A percentile compares a stretch with the other conserved stretches of the same genome.
These are phyloP conservation scores for Penicillium waksmanii DNA, from an alignment of 495 filamentous ascomycete genomes.

Conservation along the genomic window DNA sequence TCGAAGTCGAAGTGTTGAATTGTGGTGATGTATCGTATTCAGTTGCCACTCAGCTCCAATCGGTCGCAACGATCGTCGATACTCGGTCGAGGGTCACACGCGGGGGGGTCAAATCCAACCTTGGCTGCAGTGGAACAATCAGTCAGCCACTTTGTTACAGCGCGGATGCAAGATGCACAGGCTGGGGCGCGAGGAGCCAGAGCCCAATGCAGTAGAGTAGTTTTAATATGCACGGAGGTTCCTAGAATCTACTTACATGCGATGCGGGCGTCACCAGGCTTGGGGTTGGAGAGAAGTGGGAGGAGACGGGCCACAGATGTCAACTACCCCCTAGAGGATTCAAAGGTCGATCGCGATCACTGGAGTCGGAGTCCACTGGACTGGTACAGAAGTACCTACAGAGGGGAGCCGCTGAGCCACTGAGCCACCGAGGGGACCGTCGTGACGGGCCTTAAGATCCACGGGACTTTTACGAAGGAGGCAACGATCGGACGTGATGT, in stretches of 20 bases:
- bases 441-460: constrained; percentile 8
- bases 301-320: constrained; percentile 22
- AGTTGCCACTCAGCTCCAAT: background rate
- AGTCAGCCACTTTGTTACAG: constrained; percentile 34
- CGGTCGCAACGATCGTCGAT: background rate
- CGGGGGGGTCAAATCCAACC: constrained; percentile 12
- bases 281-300: constrained; percentile 5
- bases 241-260: constrained; percentile 23
- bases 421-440: background rate
- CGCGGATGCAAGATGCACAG: constrained; percentile 25
- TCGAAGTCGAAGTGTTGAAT: background rate
- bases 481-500: constrained; percentile 28
- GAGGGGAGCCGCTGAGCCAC: background rate
- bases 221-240: constrained; percentile 28
- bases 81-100: constrained; percentile 1
- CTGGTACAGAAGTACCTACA: constrained; percentile 9
- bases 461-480: constrained; percentile 27
- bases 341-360: constrained; percentile 27
- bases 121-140: constrained; percentile 25
- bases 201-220: background rate
- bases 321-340: constrained; percentile 19
- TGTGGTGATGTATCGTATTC: background rate
- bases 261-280: constrained; percentile 14
- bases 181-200: constrained; percentile 22
- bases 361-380: constrained; percentile 10